Base-by-base conservation (phyloP, 331 rosid species). In the Malus hybrid region DNA sequence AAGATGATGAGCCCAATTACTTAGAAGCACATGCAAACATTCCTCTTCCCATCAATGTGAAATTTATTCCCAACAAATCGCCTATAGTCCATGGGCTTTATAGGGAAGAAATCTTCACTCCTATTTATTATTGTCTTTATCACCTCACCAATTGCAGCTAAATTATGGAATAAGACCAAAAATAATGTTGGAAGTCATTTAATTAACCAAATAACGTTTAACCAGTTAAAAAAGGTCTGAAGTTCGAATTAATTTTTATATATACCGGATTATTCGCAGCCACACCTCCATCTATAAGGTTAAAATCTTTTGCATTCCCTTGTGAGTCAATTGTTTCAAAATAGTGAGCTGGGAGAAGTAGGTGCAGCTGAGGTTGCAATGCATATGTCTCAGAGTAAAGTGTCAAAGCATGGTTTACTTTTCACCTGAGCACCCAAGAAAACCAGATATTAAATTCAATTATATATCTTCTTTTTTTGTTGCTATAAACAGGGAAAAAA, bases 181-280 rank as follows among this genome's bases (percentile, higher is more conserved):
- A 39, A 59, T 11, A 13, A 8, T 6, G n/a, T 56, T 27, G 11
- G 44, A 9, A 2, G 29, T 5, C 34, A 27, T 61, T 57, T 57
- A 57, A 16, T 52, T 50, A 14, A 50, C 19, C 19, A 52, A 52
- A 14, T 50, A 50, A 52, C 7, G 3, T 52, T 14, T 52, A 14
- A 13, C 7, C 7, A 4, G 14, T 61, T 13, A 4, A 1, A 27
- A 4, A 5, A 61, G 3, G 33, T 61, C 7, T 28, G 0, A 24
- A 60, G 65, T 24, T 60, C 32, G 18, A 60, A 24, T 5, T 10
- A 70, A 3, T 5, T 20, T 7, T 56, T 11, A 16, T 28, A 36
- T 22, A 10, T 77, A 87, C 88, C 75, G 88, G 91, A 71, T 84
- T 87, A 75, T 87, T 87, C 22, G 88, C 90, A 56, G 86, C 84